Conservation (phyloP, 2,329 filamentous ascomycete species). For the Daldinia sp. region DNA sequence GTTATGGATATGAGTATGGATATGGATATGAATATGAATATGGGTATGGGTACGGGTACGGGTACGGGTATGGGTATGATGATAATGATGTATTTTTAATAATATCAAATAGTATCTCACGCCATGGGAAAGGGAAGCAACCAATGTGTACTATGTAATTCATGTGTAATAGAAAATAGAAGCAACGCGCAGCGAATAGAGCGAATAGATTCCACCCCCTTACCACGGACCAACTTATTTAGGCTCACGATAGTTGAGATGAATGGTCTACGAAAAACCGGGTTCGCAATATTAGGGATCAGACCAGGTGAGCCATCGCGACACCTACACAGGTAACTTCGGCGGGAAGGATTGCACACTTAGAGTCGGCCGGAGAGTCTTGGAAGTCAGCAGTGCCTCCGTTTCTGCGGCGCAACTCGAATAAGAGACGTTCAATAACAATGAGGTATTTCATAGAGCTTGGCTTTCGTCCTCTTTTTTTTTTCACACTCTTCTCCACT, state of each 20-base stretch:
- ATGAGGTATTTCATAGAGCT: conserved; percentile 50
- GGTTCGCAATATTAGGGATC: conserved; percentile 32
- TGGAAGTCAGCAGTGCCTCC: conserved; percentile 34
- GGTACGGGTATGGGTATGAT: too few species aligned
- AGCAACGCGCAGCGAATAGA: conserved; percentile 39
- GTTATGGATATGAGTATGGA: too few species aligned
- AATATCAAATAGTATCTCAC: conserved; percentile 36
- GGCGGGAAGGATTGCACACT: conserved; percentile 40
- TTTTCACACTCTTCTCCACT: conserved; percentile 42
- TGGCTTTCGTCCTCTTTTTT: conserved; percentile 43
- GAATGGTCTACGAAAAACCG: conserved; percentile 34
- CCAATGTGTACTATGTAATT: conserved; percentile 6
- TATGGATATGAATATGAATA: too few species aligned
- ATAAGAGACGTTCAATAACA: conserved; percentile 39
- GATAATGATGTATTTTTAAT: not conserved
- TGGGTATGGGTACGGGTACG: too few species aligned
- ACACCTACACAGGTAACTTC: conserved; percentile 37
- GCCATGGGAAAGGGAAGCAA: conserved; percentile 15
- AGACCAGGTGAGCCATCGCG: conserved; percentile 40
- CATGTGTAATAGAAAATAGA: conserved; percentile 22
- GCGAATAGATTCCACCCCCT: conserved; percentile 22
- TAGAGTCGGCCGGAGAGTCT: conserved; percentile 19
- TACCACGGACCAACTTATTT: conserved; percentile 34
- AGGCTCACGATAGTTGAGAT: conserved; percentile 41
- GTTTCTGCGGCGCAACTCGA: conserved; percentile 41